Evolutionary conservation across 1,284 basidiomycete species (phyloP).

Genomic region (Trichosporon faecale): DNA sequence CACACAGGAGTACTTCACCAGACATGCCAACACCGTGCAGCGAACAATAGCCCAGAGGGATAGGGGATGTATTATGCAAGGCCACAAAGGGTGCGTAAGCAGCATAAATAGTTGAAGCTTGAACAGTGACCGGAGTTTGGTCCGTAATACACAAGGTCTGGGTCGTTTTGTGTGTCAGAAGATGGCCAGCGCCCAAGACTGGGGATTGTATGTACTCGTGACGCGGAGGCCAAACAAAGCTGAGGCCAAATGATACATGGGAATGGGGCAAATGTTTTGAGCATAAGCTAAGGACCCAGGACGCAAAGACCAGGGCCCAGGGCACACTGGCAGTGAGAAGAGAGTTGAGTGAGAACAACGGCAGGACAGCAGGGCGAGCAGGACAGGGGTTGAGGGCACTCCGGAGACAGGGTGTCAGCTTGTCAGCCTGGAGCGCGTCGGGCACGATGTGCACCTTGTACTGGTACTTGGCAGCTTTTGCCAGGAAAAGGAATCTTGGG

Average conservation of each 20-base stretch:
- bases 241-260: not conserved
- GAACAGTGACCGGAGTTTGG: not conserved
- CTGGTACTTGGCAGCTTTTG: not conserved
- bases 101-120: not conserved
- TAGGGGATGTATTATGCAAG: too few species aligned
- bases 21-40: too few species aligned
- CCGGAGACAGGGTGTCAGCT: too few species aligned
- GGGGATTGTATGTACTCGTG: not conserved
- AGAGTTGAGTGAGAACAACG: not conserved
- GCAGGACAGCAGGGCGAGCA: not conserved
- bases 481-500: not conserved
- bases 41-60: not conserved
- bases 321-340: not conserved
- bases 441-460: not conserved
- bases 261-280: slow-evolving; percentile 1
- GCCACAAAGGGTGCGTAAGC: too few species aligned
- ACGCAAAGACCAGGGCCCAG: not conserved
- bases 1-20: not conserved
- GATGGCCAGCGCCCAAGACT: not conserved
- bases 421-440: too few species aligned
- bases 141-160: too few species aligned
- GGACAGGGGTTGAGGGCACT: too few species aligned
- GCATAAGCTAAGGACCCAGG: not conserved
- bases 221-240: not conserved
- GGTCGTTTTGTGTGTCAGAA: not conserved